Evolutionary conservation across 306 rosid genomes (phyloP).

Genomic region (Gastrolobium villosum): DNA sequence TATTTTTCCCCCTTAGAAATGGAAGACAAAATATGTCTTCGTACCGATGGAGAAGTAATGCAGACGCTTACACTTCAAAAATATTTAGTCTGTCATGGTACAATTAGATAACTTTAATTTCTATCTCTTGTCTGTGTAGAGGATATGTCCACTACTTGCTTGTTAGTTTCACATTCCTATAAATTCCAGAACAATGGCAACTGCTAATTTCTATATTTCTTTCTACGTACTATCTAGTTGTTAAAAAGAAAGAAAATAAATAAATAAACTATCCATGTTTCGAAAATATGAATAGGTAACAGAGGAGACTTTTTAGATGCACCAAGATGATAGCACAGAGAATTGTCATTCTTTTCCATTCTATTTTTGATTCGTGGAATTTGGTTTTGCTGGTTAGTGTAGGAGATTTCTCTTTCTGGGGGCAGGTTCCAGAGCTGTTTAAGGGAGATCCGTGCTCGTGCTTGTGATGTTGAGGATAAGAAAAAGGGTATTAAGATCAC

Average conservation of each 20-base stretch:
- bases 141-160: slow-evolving; percentile 19
- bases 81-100: background rate
- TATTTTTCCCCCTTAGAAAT: background rate
- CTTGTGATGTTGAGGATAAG: slow-evolving; percentile 79
- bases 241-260: background rate
- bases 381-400: slow-evolving; percentile 69
- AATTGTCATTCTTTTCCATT: slow-evolving; percentile 10
- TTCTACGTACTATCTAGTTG: slow-evolving; percentile 1
- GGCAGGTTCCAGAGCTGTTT: slow-evolving; percentile 90
- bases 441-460: slow-evolving; percentile 88
- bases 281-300: background rate
- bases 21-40: background rate
- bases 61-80: background rate
- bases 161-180: slow-evolving; percentile 35
- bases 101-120: background rate
- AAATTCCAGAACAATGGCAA: background rate
- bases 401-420: slow-evolving; percentile 97
- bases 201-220: slow-evolving; percentile 9
- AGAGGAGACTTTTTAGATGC: slow-evolving; percentile 24
- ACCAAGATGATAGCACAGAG: background rate
- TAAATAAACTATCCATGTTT: background rate
- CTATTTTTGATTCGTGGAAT: slow-evolving; percentile 54
- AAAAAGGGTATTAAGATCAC: slow-evolving; percentile 81
- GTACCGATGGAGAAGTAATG: slow-evolving; percentile 4
- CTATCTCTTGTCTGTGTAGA: background rate